Base-by-base conservation (phyloP, 2,329 filamentous ascomycete genomes). In the Fusarium fracticaudum region DNA sequence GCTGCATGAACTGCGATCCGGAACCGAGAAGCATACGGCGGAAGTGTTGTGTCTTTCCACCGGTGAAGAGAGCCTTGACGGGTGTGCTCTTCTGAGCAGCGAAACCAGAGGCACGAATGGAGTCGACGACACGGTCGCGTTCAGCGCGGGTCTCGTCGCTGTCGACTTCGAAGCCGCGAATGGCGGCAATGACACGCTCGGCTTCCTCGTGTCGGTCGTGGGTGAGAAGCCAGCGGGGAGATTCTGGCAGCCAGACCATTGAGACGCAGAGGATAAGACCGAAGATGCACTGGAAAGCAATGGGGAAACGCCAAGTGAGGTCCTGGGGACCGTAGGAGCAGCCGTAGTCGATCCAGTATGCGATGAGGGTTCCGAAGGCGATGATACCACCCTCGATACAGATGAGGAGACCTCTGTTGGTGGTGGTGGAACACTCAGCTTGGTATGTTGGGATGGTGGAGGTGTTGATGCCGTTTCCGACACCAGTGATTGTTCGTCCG, bases 41-140 rank as follows among this genome's bases (percentile, higher is more conserved):
- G 82, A 91, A 88, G 77, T 92, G 90, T 81, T 92, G 90, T 0
- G 89, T 91, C 82, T 90, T 91, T 70, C 90, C 90, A 55, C 86
- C 85, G 3, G 89, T 91, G 76, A 91, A 86, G 4, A 92, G 84
- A 2, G 88, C 86, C 72, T 86, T 88, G 79, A 87, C 78, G 1
- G 85, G 85, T 0, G 85, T 87, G 73, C 80, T 83, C 83, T 85
- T 85, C 45, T 84, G 81, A 45, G 83, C 83, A 44, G 79, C 80
- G 64, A 83, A 83, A 35, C 86, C 87, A 31, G 86, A 87, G 48
- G 88, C 88, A 45, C 86, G 85, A 70, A 93, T 90, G 1, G 78
- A 78, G 53, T 80, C 77, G 26, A 79, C 70, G 20, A 79, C 91
- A 67, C 91, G 83, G 64, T 88, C 86, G 62, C 88, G 87, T 81